Percentiles rank a stretch among this genome's conserved stretches.
Conservation (phyloP, 140 eudicot species). For the Anethum foeniculum region DNA sequence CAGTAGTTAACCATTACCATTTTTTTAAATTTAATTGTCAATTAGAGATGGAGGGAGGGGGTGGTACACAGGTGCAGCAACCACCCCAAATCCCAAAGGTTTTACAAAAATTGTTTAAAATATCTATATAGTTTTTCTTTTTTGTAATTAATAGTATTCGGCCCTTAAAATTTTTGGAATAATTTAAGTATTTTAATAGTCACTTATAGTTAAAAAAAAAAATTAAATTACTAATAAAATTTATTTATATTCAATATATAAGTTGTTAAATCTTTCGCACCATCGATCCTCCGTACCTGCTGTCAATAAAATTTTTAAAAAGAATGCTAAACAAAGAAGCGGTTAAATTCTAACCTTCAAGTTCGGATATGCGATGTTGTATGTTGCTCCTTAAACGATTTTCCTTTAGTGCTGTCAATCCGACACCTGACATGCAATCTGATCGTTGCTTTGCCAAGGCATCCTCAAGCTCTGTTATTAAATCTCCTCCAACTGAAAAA, state of each 20-base stretch:
- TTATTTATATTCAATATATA: background rate
- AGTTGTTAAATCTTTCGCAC: background rate
- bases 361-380: constrained; percentile 73
- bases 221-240: background rate
- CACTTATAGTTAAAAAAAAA: background rate
- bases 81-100: background rate
- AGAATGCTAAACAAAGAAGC: constrained; percentile 10
- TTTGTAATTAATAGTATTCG: background rate
- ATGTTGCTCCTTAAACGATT: constrained; percentile 55
- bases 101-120: background rate
- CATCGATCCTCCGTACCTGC: background rate
- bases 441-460: constrained; percentile 59
- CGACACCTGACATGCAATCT: constrained; percentile 46
- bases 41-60: background rate
- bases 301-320: background rate
- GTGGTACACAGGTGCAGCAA: background rate
- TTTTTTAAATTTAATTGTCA: background rate
- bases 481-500: constrained; percentile 36
- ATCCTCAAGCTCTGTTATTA: constrained; percentile 80
- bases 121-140: background rate
- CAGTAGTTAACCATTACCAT: background rate
- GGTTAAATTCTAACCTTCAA: constrained; percentile 55
- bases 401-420: constrained; percentile 49
- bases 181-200: background rate
- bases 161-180: background rate